A percentile compares a stretch with the other conserved stretches of the same genome.
Evolutionary conservation across 176 grass and related monocot genomes (phyloP).

Genomic region (Eremochloa ophiuroides): DNA sequence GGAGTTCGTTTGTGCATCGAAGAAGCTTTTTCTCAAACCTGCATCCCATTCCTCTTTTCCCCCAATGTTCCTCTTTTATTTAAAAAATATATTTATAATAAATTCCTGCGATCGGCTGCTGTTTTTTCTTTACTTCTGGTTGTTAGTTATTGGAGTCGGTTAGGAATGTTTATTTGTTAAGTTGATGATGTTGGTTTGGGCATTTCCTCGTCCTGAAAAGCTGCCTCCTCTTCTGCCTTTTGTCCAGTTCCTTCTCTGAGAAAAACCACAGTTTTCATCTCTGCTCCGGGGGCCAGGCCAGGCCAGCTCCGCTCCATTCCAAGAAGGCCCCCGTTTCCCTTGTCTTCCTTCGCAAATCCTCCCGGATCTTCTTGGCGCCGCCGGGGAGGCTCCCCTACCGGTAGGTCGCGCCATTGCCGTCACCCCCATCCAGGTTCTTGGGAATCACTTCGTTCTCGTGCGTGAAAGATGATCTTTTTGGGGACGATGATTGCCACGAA

Average conservation of each 20-base stretch:
- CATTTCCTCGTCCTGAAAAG: constrained; percentile 45
- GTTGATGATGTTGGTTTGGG: constrained; percentile 26
- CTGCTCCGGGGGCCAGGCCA: not conserved
- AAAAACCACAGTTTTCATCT: not conserved
- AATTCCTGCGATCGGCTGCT: not conserved
- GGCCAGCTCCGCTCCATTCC: not conserved
- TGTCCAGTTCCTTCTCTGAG: not conserved
- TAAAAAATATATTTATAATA: no score
- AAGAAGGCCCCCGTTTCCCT: not conserved
- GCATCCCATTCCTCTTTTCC: not conserved
- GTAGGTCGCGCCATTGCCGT: constrained; percentile 17
- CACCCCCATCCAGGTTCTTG: not conserved
- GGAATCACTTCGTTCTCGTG: not conserved
- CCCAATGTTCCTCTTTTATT: not conserved
- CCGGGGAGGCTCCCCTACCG: not conserved
- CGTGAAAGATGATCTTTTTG: not conserved
- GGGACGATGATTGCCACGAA: not conserved
- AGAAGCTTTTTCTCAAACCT: not conserved
- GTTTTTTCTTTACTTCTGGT: not conserved
- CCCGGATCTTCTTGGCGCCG: not conserved
- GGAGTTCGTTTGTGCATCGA: not conserved
- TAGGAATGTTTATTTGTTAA: constrained; percentile 39
- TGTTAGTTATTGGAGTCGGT: constrained; percentile 4
- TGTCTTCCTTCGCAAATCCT: not conserved
- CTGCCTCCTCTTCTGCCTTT: constrained; percentile 36